A percentile compares a stretch with the other conserved stretches of the same genome.
These are phyloP conservation scores for Zygnema cylindricum DNA, from an alignment of 139 green algal species.

Conservation along the genomic window DNA sequence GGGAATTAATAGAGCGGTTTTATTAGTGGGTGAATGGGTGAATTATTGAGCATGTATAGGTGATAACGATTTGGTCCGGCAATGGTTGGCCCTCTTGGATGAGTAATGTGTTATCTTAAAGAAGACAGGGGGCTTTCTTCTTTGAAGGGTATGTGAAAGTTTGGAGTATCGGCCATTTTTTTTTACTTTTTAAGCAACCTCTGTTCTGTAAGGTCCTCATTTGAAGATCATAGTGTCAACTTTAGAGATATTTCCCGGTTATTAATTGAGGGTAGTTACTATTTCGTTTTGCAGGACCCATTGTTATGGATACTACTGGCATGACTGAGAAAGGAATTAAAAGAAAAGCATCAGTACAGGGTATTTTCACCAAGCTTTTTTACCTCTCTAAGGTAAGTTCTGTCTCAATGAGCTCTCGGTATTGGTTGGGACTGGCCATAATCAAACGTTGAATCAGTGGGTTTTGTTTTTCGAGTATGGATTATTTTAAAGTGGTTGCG, in stretches of 20 bases:
- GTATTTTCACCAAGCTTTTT: conserved; percentile 92
- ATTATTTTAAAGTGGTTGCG: background rate
- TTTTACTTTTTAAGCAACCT: no score
- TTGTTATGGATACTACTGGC: conserved; percentile 65
- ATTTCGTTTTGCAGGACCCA: conserved; percentile 57
- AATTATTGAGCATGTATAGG: background rate
- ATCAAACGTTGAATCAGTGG: background rate
- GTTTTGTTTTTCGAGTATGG: conserved; percentile 14
- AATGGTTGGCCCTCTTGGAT: background rate
- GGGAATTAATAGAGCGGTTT: background rate
- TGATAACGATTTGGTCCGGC: background rate
- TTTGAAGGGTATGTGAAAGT: no score
- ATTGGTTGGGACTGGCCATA: background rate
- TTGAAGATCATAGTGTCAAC: no score
- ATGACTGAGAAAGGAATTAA: conserved; percentile 73
- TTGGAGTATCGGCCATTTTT: no score
- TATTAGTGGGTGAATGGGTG: background rate
- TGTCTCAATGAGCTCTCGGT: background rate
- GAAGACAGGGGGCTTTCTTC: no score
- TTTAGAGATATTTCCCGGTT: no score
- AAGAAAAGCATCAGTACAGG: conserved; percentile 82
- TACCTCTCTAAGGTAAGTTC: conserved; percentile 81
- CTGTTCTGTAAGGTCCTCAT: no score
- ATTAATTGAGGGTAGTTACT: background rate
- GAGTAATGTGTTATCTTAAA: no score